phyloP scores from a whole-genome alignment of 2,329 filamentous ascomycete genomes.

The Trichoderma sp. region DNA sequence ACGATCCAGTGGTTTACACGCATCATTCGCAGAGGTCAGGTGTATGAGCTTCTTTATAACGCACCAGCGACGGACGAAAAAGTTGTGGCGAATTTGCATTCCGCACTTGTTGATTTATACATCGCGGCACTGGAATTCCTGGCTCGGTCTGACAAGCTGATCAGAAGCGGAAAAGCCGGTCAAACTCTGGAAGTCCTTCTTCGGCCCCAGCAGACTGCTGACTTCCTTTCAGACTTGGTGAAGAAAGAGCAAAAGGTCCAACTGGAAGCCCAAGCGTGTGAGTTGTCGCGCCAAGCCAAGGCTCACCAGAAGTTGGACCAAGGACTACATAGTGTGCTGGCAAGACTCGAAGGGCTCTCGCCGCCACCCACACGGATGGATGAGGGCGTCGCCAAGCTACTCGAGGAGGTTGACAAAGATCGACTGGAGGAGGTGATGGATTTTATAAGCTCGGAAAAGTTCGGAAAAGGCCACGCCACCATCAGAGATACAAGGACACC shows the following conservation, averaged over 20 bases:
- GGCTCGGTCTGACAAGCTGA: not conserved
- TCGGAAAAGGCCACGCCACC: constrained; percentile 1
- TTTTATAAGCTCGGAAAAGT: constrained; percentile 17
- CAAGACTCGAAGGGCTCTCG: not conserved
- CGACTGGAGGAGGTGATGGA: not conserved
- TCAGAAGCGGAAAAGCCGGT: not conserved
- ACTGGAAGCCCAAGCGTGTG: not conserved
- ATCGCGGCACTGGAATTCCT: constrained; percentile 23
- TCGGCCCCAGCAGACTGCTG: not conserved
- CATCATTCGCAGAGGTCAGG: constrained; percentile 15
- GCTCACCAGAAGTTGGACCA: not conserved
- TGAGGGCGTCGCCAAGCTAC: not conserved
- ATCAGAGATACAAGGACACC: not conserved
- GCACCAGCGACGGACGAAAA: not conserved
- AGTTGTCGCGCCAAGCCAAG: not conserved
- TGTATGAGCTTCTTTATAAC: constrained; percentile 13
- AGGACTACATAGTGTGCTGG: not conserved
- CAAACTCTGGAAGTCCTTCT: constrained; percentile 7
- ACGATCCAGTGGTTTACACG: constrained; percentile 15
- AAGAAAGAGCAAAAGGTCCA: constrained; percentile 10
- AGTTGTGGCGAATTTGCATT: constrained; percentile 1
- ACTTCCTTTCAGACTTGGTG: not conserved
- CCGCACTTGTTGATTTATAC: constrained; percentile 14
- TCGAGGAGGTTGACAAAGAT: not conserved
- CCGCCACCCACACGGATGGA: not conserved